phyloP scores from a whole-genome alignment of 306 rosid species.

The Pyrus bretschneideri region DNA sequence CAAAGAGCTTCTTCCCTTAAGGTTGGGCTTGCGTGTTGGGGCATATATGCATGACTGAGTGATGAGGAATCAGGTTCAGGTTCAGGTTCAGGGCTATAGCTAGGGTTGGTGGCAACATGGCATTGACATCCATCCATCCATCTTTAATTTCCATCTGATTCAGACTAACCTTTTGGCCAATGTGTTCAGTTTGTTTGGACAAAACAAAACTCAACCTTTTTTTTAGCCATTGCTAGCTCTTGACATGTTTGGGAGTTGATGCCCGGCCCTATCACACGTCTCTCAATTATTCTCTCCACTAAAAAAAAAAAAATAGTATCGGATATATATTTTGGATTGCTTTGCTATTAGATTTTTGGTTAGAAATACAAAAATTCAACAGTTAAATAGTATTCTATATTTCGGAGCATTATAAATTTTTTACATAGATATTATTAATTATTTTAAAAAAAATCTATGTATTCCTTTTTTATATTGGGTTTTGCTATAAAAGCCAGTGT shows the following conservation, averaged over 20 bases:
- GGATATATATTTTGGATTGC: too few species aligned
- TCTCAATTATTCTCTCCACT: background rate
- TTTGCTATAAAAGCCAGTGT: background rate
- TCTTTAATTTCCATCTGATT: conserved; percentile 29
- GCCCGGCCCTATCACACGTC: background rate
- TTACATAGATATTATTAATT: background rate
- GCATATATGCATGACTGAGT: conserved; percentile 2
- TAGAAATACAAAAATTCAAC: too few species aligned
- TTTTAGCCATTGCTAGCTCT: background rate
- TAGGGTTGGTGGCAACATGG: conserved; percentile 30
- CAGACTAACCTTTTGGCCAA: conserved; percentile 35
- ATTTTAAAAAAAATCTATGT: background rate
- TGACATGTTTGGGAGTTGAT: background rate
- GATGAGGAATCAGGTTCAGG: background rate
- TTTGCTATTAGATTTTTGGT: background rate
- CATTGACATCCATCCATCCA: conserved; percentile 30
- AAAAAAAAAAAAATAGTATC: too few species aligned
- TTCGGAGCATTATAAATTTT: too few species aligned
- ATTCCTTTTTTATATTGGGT: background rate
- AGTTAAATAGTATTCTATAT: too few species aligned
- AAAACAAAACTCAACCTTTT: background rate
- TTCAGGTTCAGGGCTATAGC: background rate
- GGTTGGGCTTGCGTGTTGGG: conserved; percentile 24
- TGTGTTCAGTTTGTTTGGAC: conserved; percentile 5
- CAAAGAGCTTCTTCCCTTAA: background rate